These are phyloP conservation scores for Excoecaria cochinchinensis DNA, from an alignment of 345 rosid genomes.

Conservation along the genomic window DNA sequence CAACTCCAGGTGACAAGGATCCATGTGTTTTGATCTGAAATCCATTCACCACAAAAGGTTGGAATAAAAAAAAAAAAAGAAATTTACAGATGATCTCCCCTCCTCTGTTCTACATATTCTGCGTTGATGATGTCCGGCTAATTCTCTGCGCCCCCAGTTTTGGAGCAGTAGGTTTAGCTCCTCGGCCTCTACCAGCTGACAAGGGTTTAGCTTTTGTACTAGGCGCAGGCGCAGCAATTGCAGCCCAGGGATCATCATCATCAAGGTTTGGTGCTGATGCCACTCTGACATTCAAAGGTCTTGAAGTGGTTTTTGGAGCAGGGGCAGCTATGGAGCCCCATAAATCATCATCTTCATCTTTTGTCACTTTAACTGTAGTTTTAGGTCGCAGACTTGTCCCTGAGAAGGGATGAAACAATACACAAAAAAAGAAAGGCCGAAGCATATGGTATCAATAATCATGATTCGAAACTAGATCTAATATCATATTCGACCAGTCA, in stretches of 20 bases:
- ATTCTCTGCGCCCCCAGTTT: constrained; percentile 91
- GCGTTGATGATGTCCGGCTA: constrained; percentile 52
- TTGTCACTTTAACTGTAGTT: constrained; percentile 40
- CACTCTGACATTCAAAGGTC: constrained; percentile 60
- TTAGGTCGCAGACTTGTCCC: constrained; percentile 64
- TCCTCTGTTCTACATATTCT: constrained; percentile 12
- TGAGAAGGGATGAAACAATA: constrained; percentile 21
- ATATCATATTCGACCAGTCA: no score
- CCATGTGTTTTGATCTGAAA: constrained; percentile 11
- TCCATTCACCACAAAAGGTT: constrained; percentile 27
- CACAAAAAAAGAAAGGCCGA: background rate
- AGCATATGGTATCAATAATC: background rate
- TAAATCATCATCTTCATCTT: constrained; percentile 76
- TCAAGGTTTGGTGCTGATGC: constrained; percentile 40
- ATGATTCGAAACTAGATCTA: background rate
- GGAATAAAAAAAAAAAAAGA: constrained; percentile 17
- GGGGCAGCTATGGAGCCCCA: constrained; percentile 98
- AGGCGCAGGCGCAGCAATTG: constrained; percentile 94
- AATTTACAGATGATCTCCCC: constrained; percentile 43
- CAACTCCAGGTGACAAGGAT: constrained; percentile 20
- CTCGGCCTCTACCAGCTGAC: constrained; percentile 72
- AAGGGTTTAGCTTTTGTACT: constrained; percentile 75
- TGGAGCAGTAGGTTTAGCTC: constrained; percentile 60
- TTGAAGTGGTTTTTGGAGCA: constrained; percentile 62
- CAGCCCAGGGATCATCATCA: constrained; percentile 91